Conservation (phyloP, 2,329 filamentous ascomycete species). For the Polychaeton citri region DNA sequence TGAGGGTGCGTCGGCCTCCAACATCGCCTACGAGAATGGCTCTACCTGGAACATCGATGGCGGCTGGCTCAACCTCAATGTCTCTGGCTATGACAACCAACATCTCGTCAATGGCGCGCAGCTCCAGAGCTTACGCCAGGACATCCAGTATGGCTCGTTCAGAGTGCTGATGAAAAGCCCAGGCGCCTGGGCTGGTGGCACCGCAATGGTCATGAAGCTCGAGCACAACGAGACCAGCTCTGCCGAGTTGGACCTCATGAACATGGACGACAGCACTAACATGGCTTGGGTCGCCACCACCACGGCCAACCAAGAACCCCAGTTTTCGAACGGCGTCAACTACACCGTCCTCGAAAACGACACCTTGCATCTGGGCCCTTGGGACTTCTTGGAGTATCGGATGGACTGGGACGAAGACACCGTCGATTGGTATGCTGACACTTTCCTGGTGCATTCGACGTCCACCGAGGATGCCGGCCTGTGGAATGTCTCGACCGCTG, state of each 20-base stretch:
- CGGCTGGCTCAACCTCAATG: conserved; percentile 21
- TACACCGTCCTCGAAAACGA: conserved; percentile 26
- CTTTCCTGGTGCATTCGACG: conserved; percentile 8
- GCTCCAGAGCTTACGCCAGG: conserved; percentile 29
- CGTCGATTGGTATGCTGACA: conserved; percentile 28
- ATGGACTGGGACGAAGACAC: conserved; percentile 34
- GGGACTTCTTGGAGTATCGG: conserved; percentile 33
- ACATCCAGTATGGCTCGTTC: conserved; percentile 37
- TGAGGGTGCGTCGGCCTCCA: conserved; percentile 28
- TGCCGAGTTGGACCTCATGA: conserved; percentile 32
- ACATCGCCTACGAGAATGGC: conserved; percentile 23
- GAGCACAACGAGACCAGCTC: conserved; percentile 32
- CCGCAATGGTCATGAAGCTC: conserved; percentile 33
- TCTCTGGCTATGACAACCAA: conserved; percentile 19
- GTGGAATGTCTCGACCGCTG: conserved; percentile 28
- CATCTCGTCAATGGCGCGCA: conserved; percentile 33
- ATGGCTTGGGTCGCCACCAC: conserved; percentile 27
- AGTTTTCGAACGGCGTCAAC: conserved; percentile 24
- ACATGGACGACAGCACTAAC: conserved; percentile 25
- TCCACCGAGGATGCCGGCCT: conserved; percentile 22
- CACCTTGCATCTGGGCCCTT: conserved; percentile 24
- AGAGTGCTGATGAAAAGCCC: conserved; percentile 30
- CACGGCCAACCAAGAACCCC: conserved; percentile 26
- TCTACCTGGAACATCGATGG: conserved; percentile 11
- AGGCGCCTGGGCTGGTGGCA: conserved; percentile 21